Percentiles rank a stretch among this genome's conserved stretches.
phyloP scores from a whole-genome alignment of 148 eudicot genomes.

The Tetragonia tetragonoides region DNA sequence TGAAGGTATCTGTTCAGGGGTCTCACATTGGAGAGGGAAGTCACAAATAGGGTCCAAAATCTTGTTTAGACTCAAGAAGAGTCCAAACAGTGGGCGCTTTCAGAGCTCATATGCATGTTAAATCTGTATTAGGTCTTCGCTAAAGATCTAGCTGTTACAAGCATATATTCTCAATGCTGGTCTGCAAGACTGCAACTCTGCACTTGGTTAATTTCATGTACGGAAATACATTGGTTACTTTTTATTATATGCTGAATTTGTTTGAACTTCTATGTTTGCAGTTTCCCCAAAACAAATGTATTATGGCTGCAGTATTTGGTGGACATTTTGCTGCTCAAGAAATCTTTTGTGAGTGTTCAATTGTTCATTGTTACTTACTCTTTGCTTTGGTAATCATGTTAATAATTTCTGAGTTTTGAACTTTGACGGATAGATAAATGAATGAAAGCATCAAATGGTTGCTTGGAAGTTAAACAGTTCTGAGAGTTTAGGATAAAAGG shows the following conservation, averaged over 20 bases:
- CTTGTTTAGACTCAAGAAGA: not conserved
- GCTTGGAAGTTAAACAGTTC: not conserved
- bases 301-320: constrained; percentile 91
- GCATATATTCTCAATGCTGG: not conserved
- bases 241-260: constrained; percentile 1
- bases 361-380: not conserved
- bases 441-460: not conserved
- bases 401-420: not conserved
- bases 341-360: constrained; percentile 74
- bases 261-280: constrained; percentile 34
- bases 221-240: not conserved
- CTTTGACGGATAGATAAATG: not conserved
- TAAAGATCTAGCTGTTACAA: not conserved
- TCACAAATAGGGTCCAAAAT: not conserved
- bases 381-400: not conserved
- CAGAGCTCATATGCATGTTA: not conserved
- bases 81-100: not conserved
- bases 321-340: constrained; percentile 70
- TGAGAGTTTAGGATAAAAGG: not conserved
- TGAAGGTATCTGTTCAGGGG: not conserved
- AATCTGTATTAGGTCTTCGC: not conserved
- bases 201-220: not conserved
- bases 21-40: not conserved
- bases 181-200: too few species aligned
- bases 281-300: constrained; percentile 93